phyloP scores from a whole-genome alignment of 2,329 filamentous ascomycete species.

The Amauroascus verrucosus region DNA sequence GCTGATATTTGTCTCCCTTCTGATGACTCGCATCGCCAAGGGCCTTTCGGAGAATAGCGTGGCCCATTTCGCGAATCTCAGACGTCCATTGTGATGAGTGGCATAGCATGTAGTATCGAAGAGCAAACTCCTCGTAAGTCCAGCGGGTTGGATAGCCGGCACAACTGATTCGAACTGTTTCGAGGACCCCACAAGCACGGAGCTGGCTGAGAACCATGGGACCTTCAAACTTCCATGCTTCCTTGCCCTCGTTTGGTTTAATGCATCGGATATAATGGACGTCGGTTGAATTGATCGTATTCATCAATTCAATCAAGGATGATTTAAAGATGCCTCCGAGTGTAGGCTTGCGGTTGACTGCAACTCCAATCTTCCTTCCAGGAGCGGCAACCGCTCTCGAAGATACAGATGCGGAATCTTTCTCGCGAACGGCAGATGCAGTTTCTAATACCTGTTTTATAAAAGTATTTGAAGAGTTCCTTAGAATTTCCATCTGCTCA shows the following conservation, averaged over 20 bases:
- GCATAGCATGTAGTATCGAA: slow-evolving; percentile 96
- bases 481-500: slow-evolving; percentile 90
- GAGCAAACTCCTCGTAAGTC: slow-evolving; percentile 97
- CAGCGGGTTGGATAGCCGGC: slow-evolving; percentile 95
- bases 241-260: slow-evolving; percentile 96
- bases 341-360: slow-evolving; percentile 90
- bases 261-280: slow-evolving; percentile 99
- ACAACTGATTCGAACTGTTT: slow-evolving; percentile 94
- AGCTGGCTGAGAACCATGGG: slow-evolving; percentile 98
- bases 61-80: slow-evolving; percentile 88
- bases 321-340: slow-evolving; percentile 98
- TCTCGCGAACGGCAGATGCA: slow-evolving; percentile 77
- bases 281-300: slow-evolving; percentile 93
- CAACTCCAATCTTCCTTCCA: slow-evolving; percentile 79
- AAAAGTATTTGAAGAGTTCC: slow-evolving; percentile 74
- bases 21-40: slow-evolving; percentile 65
- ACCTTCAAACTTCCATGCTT: slow-evolving; percentile 94
- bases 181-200: slow-evolving; percentile 94
- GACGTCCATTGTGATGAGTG: slow-evolving; percentile 83
- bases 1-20: slow-evolving; percentile 85
- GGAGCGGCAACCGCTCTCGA: slow-evolving; percentile 61
- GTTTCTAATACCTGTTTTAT: slow-evolving; percentile 74
- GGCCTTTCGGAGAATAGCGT: slow-evolving; percentile 80
- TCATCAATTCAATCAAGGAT: slow-evolving; percentile 94
- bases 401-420: slow-evolving; percentile 58